Evolutionary conservation across 2,329 filamentous ascomycete species (phyloP), one percentile per base, ranked within the genome.

Genomic region (Epichloe aotearoae): DNA sequence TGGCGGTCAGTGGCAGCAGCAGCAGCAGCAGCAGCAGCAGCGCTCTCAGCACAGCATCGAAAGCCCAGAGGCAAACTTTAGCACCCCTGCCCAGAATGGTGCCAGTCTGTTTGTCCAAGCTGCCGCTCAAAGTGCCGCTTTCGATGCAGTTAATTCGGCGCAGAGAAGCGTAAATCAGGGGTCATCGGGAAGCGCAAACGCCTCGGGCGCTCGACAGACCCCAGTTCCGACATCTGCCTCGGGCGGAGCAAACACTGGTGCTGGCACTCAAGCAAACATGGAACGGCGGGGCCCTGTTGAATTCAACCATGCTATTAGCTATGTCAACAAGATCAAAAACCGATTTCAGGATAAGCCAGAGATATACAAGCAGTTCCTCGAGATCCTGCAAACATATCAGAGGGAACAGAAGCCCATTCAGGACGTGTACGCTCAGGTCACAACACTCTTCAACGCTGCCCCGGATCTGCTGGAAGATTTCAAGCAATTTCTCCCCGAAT

Each of bases 241-340:
- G 54, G 77, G 77, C 54, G 76, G 71, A 34, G 64, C 84, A 52
- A 87, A 84, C 59, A 81, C 80, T 43, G 74, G 75, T 54, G 76
- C 74, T 20, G 70, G 73, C 58, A 70, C 79, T 68, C 68, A 83
- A 69, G 70, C 77, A 66, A 70, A 77, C 68, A 70, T 87, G 64
- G 90, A 94, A 66, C 94, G 93, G 63, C 82, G 90, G 51, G 91
- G 90, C 0, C 93, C 93, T 1, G 93, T 98, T 17, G 93, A 98
- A 64, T 98, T 98, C 68, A 98, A 98, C 64, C 93, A 98, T 69
- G 93, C 93, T 0, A 98, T 98, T 56, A 97, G 90, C 66, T 98
- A 98, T 62, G 93, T 98, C 50, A 98, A 98, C 65, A 98, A 98
- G 71, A 98, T 98, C 62, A 98, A 98, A 88, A 98, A 97, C 64